Evolutionary conservation across 768 basidiomycete genomes (phyloP).

Genomic region (Hemileccinum impolitum): DNA sequence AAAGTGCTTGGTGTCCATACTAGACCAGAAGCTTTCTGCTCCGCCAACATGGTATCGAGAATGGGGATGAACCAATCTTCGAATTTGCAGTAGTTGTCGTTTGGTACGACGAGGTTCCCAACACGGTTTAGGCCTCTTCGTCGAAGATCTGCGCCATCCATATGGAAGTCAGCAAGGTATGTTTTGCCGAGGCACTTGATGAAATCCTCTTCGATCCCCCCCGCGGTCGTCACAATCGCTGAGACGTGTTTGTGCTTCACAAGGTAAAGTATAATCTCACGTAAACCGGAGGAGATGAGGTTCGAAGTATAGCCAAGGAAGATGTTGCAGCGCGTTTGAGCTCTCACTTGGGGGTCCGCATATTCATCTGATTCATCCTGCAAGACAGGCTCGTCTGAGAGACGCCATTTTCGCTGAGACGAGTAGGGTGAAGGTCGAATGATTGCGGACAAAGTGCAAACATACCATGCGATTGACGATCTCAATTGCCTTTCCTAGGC

Average conservation of each 20-base stretch:
- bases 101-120: slow-evolving; percentile 94
- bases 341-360: slow-evolving; percentile 54
- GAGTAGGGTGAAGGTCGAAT: neutral
- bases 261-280: slow-evolving; percentile 88
- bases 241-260: slow-evolving; percentile 91
- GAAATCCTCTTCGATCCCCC: slow-evolving; percentile 98
- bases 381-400: slow-evolving; percentile 76
- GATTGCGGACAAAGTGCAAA: neutral
- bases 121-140: slow-evolving; percentile 94
- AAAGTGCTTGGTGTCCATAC: slow-evolving; percentile 95
- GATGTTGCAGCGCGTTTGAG: slow-evolving; percentile 74
- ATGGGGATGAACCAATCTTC: slow-evolving; percentile 99
- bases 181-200: slow-evolving; percentile 99
- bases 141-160: slow-evolving; percentile 86
- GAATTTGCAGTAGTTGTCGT: slow-evolving; percentile 98
- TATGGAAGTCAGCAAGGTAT: slow-evolving; percentile 88
- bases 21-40: slow-evolving; percentile 67
- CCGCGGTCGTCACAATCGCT: slow-evolving; percentile 93
- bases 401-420: slow-evolving; percentile 77
- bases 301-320: slow-evolving; percentile 99
- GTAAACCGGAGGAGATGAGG: slow-evolving; percentile 93
- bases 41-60: slow-evolving; percentile 82
- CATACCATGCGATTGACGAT: slow-evolving; percentile 92
- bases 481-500: slow-evolving; percentile 81
- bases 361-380: slow-evolving; percentile 71